A percentile compares a stretch with the other conserved stretches of the same genome.
Conservation (phyloP, 208 protist genomes). For the Angomonas ambiguus region DNA sequence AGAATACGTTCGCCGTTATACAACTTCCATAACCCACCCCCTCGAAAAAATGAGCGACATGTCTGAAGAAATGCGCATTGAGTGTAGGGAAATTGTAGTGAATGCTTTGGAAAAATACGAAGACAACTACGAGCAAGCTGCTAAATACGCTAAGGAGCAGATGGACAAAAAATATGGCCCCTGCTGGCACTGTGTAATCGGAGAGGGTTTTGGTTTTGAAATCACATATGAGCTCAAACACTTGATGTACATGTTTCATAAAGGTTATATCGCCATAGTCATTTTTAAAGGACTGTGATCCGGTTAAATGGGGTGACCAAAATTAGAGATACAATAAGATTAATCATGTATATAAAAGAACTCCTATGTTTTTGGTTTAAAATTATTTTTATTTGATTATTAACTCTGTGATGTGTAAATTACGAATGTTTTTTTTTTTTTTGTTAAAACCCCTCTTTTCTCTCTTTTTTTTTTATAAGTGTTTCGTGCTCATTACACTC, state of each 20-base stretch:
- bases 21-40: conserved; percentile 69
- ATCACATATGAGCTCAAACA: conserved; percentile 94
- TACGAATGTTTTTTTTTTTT: conserved; percentile 1
- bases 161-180: conserved; percentile 96
- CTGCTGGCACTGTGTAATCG: conserved; percentile 94
- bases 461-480: not conserved
- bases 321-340: too few species aligned
- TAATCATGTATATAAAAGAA: too few species aligned
- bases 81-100: conserved; percentile 92
- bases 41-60: conserved; percentile 93
- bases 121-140: conserved; percentile 91
- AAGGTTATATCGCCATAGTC: conserved; percentile 89
- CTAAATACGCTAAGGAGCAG: conserved; percentile 91
- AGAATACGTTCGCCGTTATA: conserved; percentile 77
- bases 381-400: not conserved
- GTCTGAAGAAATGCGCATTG: conserved; percentile 93
- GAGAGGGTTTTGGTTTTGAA: conserved; percentile 92
- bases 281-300: conserved; percentile 91
- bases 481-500: not conserved
- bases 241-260: conserved; percentile 94
- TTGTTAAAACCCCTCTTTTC: not conserved
- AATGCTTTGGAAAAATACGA: conserved; percentile 92
- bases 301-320: too few species aligned
- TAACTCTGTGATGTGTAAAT: not conserved
- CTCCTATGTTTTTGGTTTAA: conserved; percentile 6